A percentile compares a stretch with the other conserved stretches of the same genome.
phyloP scores from a whole-genome alignment of 805 yeast genomes.

The Candida silvatica region DNA sequence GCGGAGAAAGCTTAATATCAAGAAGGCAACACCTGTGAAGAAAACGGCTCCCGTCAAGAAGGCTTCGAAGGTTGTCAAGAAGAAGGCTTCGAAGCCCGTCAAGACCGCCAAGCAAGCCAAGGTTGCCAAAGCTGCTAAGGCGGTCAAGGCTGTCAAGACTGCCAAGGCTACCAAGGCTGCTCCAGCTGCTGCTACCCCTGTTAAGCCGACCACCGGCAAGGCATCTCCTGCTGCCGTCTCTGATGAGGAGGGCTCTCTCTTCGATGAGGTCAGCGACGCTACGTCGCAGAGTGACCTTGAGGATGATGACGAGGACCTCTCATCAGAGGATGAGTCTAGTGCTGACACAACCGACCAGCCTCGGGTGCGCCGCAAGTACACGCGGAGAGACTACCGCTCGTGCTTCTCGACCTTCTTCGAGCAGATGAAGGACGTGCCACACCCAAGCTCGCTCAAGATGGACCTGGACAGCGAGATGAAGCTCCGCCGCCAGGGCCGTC shows the following conservation, averaged over 20 bases:
- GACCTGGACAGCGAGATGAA: slow-evolving; percentile 22
- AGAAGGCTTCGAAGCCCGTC: background rate
- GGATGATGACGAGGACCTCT: no score
- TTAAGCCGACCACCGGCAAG: no score
- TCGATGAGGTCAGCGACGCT: slow-evolving; percentile 1
- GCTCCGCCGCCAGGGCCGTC: slow-evolving; percentile 22
- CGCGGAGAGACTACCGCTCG: slow-evolving; percentile 16
- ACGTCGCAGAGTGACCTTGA: no score
- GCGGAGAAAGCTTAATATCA: background rate
- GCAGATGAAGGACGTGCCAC: slow-evolving; percentile 16
- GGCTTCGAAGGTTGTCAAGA: background rate
- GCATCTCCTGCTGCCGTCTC: no score
- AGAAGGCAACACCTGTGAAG: background rate
- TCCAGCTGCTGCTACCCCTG: no score
- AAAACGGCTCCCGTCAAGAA: no score
- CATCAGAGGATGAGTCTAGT: no score
- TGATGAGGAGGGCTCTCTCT: slow-evolving; percentile 1
- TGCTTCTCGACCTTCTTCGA: slow-evolving; percentile 19
- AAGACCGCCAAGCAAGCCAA: background rate
- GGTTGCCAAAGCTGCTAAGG: background rate
- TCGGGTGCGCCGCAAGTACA: background rate
- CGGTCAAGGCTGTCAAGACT: background rate
- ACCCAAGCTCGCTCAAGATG: slow-evolving; percentile 16
- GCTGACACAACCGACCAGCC: no score
- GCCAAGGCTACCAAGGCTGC: no score